Percentiles rank a stretch among this genome's conserved stretches.
Evolutionary conservation across 1,139 yeast species (phyloP).

Genomic region (Taiozyma sp.): DNA sequence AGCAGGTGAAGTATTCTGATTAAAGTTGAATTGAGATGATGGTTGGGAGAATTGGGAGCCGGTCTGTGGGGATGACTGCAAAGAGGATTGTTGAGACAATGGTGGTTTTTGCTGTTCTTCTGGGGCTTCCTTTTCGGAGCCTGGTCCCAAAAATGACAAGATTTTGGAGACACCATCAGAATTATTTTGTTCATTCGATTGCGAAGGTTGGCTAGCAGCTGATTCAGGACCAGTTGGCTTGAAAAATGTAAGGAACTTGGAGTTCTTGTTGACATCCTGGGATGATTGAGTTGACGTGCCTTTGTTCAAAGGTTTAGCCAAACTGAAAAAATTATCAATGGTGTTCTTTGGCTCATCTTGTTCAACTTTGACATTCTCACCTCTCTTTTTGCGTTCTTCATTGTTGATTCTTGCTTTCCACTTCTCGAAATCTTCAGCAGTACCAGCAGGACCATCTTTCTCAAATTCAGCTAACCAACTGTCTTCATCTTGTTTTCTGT

Average conservation of each 20-base stretch:
- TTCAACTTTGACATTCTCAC: constrained; percentile 31
- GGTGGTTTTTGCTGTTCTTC: constrained; percentile 1
- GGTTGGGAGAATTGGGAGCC: constrained; percentile 2
- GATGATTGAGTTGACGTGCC: constrained; percentile 5
- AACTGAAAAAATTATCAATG: constrained; percentile 48
- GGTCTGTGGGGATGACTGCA: constrained; percentile 11
- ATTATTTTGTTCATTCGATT: constrained; percentile 1
- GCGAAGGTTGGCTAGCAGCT: constrained; percentile 2
- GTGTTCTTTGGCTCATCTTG: constrained; percentile 32
- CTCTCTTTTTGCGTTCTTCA: constrained; percentile 49
- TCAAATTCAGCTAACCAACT: constrained; percentile 45
- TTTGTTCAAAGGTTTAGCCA: constrained; percentile 19
- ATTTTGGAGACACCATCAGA: constrained; percentile 20
- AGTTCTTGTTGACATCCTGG: constrained; percentile 28
- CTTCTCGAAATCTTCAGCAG: constrained; percentile 65
- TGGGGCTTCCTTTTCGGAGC: background rate
- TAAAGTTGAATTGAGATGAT: constrained; percentile 12
- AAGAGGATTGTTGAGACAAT: constrained; percentile 6
- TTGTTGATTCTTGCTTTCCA: constrained; percentile 61
- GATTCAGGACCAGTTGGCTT: constrained; percentile 14
- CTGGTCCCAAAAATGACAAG: constrained; percentile 16
- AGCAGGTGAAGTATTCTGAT: background rate
- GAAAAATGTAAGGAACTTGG: constrained; percentile 45
- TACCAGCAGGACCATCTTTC: constrained; percentile 34
- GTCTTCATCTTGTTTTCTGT: constrained; percentile 26